Evolutionary conservation across 2,329 filamentous ascomycete species (phyloP), one percentile per base, ranked within the genome.

Genomic region (Cyclaneusma minus): DNA sequence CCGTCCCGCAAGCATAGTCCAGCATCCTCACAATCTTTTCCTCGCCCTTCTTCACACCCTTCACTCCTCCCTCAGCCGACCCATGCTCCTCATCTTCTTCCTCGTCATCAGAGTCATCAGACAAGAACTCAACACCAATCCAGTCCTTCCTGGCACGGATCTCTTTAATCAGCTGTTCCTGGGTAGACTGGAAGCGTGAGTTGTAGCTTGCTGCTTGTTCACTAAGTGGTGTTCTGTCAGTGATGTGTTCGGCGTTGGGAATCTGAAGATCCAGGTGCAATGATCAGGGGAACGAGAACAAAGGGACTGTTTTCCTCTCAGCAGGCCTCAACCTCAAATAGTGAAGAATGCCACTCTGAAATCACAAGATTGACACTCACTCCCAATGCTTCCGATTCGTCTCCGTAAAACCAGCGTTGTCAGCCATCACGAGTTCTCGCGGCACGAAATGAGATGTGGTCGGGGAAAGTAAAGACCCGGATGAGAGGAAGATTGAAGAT

Each of bases 1-100:
- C 76, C 5, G 74, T 73, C 6, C 79, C 79, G 43, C 78, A 84
- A 10, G 79, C 79, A 48, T 84, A 85, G 45, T 85, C 79, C 2
- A 84, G 55, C 12, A 82, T 50, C 23, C 62, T 61, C 21, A 69
- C 55, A 29, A 39, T 42, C 41, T 39, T 53, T 24, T 33, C 24
- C 34, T 28, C 13, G 25, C 30, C 16, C 40, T 37, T 14, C n/a
- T n/a, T n/a, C n/a, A n/a, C n/a, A n/a, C n/a, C n/a, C n/a, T 43
- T 40, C 11, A 36, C 41, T 13, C 41, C 42, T n/a, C 37, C 41
- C 7, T 37, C 30, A 20, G 40, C 36, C 4, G 44, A 49, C 28
- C 51, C 45, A 8, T 31, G 39, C 50, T 7, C 41, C 24, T 46
- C 35, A 14, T 41, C 29, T 11, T 37, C 36, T 13, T 35, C 29